Evolutionary conservation across 176 grass and related monocot genomes (phyloP), one percentile per base, ranked within the genome.

Genomic region (Chrysopogon serrulatus): DNA sequence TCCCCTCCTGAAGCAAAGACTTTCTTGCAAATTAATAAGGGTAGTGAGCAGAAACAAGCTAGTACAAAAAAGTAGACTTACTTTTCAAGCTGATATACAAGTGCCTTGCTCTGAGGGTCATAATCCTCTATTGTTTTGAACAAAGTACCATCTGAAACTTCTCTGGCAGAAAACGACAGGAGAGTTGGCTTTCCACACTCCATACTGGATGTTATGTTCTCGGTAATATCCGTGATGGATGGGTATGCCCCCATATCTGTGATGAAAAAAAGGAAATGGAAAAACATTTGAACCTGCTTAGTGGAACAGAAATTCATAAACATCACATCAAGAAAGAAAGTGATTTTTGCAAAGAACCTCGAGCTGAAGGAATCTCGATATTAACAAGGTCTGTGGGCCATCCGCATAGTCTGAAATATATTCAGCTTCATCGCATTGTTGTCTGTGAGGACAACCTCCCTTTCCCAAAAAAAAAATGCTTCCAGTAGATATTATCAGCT

Each of bases 401-500:
- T 65, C 93, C 93, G 60, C 87, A 67, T 92, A 90, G 10, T 85
- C 81, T 37, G 90, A 90, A 79, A 60, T 74, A 84, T 88, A 91
- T 65, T 94, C 88, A 67, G 73, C 91, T 77, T 95, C 92, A 86
- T 98, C 92, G n/a, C 95, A 98, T 71, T 93, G 88, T 69, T 92
- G 89, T 65, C 64, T 91, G 66, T 97, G 88, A 65, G 74, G 42
- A 32, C 76, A 86, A 81, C 84, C 69, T 65, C 74, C 89, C 51
- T 82, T 93, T 56, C 90, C 92, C 87, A 88, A 90, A 88, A 94
- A 94, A 98, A 90, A 88, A 98, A 79, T 87, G 69, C 67, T 95
- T 95, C 95, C 92, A 98, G 77, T 98, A 94, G 86, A 93, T 66
- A 94, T 98, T 95, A 88, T 98, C 95, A 57, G 95, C 77, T 89